Base-by-base conservation (phyloP, 768 basidiomycete species). In the Agaricus sinodeliciosus region DNA sequence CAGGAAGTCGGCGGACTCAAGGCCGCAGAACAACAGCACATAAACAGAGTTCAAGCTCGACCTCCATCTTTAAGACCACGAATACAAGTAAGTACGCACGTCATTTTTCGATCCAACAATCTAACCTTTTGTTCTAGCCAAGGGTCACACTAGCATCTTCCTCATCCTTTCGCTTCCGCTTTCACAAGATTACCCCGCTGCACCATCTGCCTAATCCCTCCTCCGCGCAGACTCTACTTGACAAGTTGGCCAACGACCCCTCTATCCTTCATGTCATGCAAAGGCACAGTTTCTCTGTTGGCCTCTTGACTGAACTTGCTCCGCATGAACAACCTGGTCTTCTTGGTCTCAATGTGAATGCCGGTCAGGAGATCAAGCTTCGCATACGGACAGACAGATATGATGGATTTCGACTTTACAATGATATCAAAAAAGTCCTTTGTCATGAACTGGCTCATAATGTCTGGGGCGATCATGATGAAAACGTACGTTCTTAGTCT, bases 381-480 rank as follows among this genome's bases (percentile, higher is more conserved):
- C 78, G 87, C 15, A 61, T 90, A 44, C 72, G 88, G 16, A 89
- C 87, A 16, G 75, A 89, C 60, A 68, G 64, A 3, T 88, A 87
- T 59, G 85, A 87, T 55, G 88, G 87, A 9, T 87, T 89, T 60
- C 71, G 85, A 47, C 60, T 73, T 8, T 91, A 90, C 59, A 69
- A 65, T 13, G 82, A 87, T 1, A 72, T 85, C 19, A 72, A 87
- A 46, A 72, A 77, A 13, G 85, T 88, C 36, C 71, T 90, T 3
- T 89, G 86, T 59, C 88, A 91, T 62, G 88, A 90, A 61, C 67
- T 90, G 35, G 70, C 87, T 18, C 87, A 90, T 63, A 90, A 88
- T 59, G 76, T 85, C 0, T 86, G 81, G 79, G 71, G 78, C 3
- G 80, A 82, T 56, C 87, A 90, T 59, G 82, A 85, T 59, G 74